A percentile compares a stretch with the other conserved stretches of the same genome.
Evolutionary conservation across 805 yeast genomes (phyloP).

Genomic region (Diddensiella transvaalensis): DNA sequence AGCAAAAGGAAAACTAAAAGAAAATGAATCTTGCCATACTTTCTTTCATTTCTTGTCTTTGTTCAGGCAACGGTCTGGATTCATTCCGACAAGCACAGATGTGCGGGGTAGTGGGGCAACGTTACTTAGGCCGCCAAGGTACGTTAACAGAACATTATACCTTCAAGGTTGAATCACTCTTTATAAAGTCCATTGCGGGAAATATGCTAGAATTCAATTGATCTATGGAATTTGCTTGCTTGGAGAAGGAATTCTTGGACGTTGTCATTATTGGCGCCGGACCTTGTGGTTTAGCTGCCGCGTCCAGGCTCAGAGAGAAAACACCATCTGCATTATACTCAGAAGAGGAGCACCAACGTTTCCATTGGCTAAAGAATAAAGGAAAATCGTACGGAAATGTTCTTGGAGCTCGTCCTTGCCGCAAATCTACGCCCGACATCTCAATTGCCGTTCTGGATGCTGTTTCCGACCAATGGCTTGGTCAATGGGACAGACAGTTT

Average conservation of each 20-base stretch:
- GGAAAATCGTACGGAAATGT: neutral
- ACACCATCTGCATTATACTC: constrained; percentile 43
- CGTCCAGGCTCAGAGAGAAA: constrained; percentile 42
- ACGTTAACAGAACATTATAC: no score
- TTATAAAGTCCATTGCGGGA: no score
- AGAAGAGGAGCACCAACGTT: constrained; percentile 47
- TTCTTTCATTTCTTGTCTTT: no score
- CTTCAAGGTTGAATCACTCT: no score
- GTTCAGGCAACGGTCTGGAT: no score
- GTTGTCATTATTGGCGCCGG: constrained; percentile 46
- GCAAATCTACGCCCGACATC: constrained; percentile 17
- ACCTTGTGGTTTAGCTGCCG: constrained; percentile 42
- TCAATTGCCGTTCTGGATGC: constrained; percentile 41
- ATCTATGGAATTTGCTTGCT: neutral
- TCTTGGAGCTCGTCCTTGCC: neutral
- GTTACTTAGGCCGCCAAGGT: no score
- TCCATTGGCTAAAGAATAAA: constrained; percentile 41
- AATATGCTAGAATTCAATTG: no score
- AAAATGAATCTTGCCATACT: no score
- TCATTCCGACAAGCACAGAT: no score
- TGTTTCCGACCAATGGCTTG: constrained; percentile 34
- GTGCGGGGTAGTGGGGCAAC: no score
- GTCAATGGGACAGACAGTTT: constrained; percentile 46
- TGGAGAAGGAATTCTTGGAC: constrained; percentile 24
- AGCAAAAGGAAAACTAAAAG: no score